phyloP scores from a whole-genome alignment of 1,139 yeast species.

The Yamadazyma triangularis region DNA sequence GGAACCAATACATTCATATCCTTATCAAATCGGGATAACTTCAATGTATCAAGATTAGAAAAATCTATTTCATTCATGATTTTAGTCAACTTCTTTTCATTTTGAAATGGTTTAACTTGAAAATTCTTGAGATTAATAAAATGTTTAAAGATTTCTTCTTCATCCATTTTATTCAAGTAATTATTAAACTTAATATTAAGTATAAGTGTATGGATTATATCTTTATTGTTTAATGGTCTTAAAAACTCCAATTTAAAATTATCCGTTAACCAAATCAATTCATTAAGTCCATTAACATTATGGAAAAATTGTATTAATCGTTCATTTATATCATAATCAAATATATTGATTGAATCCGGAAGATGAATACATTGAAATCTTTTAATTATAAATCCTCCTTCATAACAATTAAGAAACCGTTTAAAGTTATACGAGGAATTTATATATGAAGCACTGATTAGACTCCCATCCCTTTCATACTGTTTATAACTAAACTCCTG shows the following conservation, averaged over 20 bases:
- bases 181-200: slow-evolving; percentile 23
- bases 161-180: slow-evolving; percentile 12
- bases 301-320: slow-evolving; percentile 16
- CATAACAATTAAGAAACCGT: slow-evolving; percentile 20
- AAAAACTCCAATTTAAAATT: slow-evolving; percentile 28
- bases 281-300: slow-evolving; percentile 16
- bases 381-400: slow-evolving; percentile 4
- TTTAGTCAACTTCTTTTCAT: slow-evolving; percentile 14
- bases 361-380: slow-evolving; percentile 23
- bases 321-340: slow-evolving; percentile 22
- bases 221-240: slow-evolving; percentile 16
- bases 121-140: slow-evolving; percentile 23
- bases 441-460: slow-evolving; percentile 23
- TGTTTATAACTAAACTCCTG: slow-evolving; percentile 21
- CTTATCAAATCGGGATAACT: slow-evolving; percentile 17
- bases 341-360: slow-evolving; percentile 33
- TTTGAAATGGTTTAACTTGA: slow-evolving; percentile 26
- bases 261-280: slow-evolving; percentile 31
- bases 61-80: slow-evolving; percentile 6
- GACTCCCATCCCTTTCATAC: slow-evolving; percentile 6
- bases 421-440: slow-evolving; percentile 32
- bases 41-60: slow-evolving; percentile 13
- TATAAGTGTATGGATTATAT: slow-evolving; percentile 15
- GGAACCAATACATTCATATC: slow-evolving; percentile 15
- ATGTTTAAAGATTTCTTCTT: slow-evolving; percentile 6